phyloP scores from a whole-genome alignment of 805 yeast genomes.

The Teunomyces panamensis region DNA sequence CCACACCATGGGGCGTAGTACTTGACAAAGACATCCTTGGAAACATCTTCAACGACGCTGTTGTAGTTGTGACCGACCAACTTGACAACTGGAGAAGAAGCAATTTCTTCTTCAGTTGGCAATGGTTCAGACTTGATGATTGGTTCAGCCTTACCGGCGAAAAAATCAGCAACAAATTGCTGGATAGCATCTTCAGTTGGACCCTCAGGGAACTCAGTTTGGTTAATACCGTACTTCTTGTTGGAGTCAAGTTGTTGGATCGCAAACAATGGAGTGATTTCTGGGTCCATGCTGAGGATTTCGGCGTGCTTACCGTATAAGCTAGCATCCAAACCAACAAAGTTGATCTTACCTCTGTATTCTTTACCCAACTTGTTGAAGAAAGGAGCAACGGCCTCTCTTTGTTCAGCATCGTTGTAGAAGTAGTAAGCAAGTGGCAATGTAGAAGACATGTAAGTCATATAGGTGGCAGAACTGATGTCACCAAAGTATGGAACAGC shows the following conservation, averaged over 20 bases:
- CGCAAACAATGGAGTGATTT: constrained; percentile 81
- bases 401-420: constrained; percentile 67
- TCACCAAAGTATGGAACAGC: constrained; percentile 85
- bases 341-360: constrained; percentile 75
- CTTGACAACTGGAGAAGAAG: constrained; percentile 55
- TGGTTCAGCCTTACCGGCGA: constrained; percentile 65
- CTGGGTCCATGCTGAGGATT: constrained; percentile 76
- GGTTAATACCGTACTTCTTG: constrained; percentile 76
- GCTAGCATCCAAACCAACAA: constrained; percentile 84
- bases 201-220: constrained; percentile 49
- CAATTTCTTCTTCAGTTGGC: constrained; percentile 75
- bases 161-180: constrained; percentile 60
- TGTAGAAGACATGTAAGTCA: constrained; percentile 65
- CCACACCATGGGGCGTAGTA: constrained; percentile 99
- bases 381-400: constrained; percentile 48
- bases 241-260: constrained; percentile 71
- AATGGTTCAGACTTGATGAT: constrained; percentile 80
- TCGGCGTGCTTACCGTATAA: constrained; percentile 84
- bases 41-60: constrained; percentile 52
- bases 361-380: constrained; percentile 67
- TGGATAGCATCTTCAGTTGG: constrained; percentile 48
- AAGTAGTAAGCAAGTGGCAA: constrained; percentile 87
- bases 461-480: constrained; percentile 75
- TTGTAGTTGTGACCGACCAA: constrained; percentile 85
- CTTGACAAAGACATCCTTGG: constrained; percentile 77